Evolutionary conservation across 495 filamentous ascomycete genomes (phyloP), one percentile per base, ranked within the genome.

Genomic region (Xeromyces bisporus): DNA sequence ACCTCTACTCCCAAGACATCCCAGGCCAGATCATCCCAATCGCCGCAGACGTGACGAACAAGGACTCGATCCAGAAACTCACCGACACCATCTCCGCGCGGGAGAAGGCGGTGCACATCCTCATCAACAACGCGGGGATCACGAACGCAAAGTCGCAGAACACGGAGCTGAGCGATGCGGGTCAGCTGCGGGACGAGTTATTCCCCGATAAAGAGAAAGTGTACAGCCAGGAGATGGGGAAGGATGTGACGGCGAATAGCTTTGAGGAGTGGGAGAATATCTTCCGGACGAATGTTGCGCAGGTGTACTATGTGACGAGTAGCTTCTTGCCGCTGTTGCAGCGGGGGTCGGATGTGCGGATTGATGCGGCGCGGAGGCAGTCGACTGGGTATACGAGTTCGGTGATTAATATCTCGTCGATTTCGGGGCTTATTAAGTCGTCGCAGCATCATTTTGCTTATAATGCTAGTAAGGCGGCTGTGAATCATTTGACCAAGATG

Each of bases 331-430:
- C 44, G 20, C 34, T 46, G 25, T 32, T 40, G 29, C 40, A 55
- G 16, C 44, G 50, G 18, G 54, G 16, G 10, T 10, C 16, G 61
- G 13, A 59, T 40, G 11, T 47, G 11, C n/a, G n/a, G n/a, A n/a
- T n/a, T n/a, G n/a, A n/a, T n/a, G n/a, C n/a, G n/a, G n/a, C n/a
- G n/a, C n/a, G n/a, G n/a, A n/a, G n/a, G n/a, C n/a, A n/a, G n/a
- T 2, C 11, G 7, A 6, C 9, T 13, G 53, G 58, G 29, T 64
- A 48, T 38, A 51, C 58, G 5, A 53, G 54, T 23, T 55, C 42
- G 4, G 60, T 70, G 12, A 57, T 72, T 44, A 72, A 71, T 40
- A 67, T 63, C 37, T 54, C 54, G 26, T 56, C 55, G 23, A 59
- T 62, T 16, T 53, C 46, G n/a, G 58, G 58, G 13, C 41, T 46